Conservation (phyloP, 495 filamentous ascomycete genomes). For the Bacidia gigantensis region DNA sequence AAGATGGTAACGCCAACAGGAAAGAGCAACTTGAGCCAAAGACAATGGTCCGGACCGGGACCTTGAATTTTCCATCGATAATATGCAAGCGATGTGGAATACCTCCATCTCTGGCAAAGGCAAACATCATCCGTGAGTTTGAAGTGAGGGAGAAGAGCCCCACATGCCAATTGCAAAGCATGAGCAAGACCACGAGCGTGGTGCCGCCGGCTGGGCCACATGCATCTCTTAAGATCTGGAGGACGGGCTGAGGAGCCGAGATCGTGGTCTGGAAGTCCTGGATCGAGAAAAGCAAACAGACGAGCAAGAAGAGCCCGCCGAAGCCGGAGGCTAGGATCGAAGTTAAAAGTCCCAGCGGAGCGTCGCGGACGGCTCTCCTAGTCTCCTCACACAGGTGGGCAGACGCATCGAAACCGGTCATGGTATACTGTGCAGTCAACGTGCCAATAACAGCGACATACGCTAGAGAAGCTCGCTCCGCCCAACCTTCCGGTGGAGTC, state of each 20-base stretch:
- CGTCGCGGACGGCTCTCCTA: slow-evolving; percentile 38
- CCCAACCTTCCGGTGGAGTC: slow-evolving; percentile 34
- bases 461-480: slow-evolving; percentile 32
- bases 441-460: slow-evolving; percentile 42
- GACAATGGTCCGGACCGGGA: slow-evolving; percentile 36
- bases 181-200: slow-evolving; percentile 39
- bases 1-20: slow-evolving; percentile 44
- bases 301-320: slow-evolving; percentile 48
- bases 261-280: slow-evolving; percentile 35
- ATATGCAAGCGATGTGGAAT: slow-evolving; percentile 23
- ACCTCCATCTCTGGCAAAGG: slow-evolving; percentile 41
- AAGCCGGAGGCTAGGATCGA: slow-evolving; percentile 41
- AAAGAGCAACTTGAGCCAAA: slow-evolving; percentile 43
- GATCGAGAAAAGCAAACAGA: slow-evolving; percentile 42
- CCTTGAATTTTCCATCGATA: slow-evolving; percentile 18
- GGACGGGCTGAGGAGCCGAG: slow-evolving; percentile 34
- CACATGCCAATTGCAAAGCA: slow-evolving; percentile 48
- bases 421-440: slow-evolving; percentile 41
- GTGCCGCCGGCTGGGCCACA: slow-evolving; percentile 40
- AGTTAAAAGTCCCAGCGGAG: slow-evolving; percentile 44
- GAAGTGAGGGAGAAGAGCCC: slow-evolving; percentile 38
- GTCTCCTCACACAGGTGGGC: slow-evolving; percentile 49
- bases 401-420: slow-evolving; percentile 39
- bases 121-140: slow-evolving; percentile 51
- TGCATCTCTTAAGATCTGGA: slow-evolving; percentile 42